Base-by-base conservation (phyloP, 2,329 filamentous ascomycete species). In the Fusarium subtropicale region DNA sequence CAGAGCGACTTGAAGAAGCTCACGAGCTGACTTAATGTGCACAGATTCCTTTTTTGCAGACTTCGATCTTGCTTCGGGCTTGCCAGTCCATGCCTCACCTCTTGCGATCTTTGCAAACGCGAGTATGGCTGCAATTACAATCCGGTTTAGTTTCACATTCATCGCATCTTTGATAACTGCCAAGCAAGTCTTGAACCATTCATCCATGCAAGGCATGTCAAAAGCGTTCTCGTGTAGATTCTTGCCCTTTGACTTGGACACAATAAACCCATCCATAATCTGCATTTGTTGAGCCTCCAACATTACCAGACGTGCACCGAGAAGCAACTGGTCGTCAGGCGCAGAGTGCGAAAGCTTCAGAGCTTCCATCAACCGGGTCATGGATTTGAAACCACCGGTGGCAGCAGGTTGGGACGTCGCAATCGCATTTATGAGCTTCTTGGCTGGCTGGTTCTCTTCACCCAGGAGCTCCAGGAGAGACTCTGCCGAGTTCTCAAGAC, bases 401-500 rank as follows among this genome's bases (percentile, higher is more conserved):
- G 7, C 20, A 4, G 1, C 13, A 18, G 7, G 7, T 10, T 33
- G 51, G 20, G 56, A 50, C 3, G 38, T 33, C 3, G 48, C 52
- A 7, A 65, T 55, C 1, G 52, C 47, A 15, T 67, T 56, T 2
- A 57, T 26, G 13, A 65, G 61, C 7, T 54, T 26, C 2, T 61
- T 55, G 4, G 33, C 31, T 0, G 64, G 60, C 6, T 55, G 41
- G 5, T 57, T 38, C 5, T 51, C 28, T 16, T 31, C 39, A 48
- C 72, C 72, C 11, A 75, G 18, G 34, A 36, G 18, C 18, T 36
- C 8, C n/a, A n/a, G 34, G 8, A 36, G 18, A 10, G 18, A n/a
- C 18, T n/a, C 34, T 10, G 9, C 34, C 7, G 34, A 10, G 11
- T 36, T 36, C 11, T n/a, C 18, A 10, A 36, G 18, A n/a, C 18